A percentile compares a stretch with the other conserved stretches of the same genome.
Evolutionary conservation across 73 alveolate species (phyloP).

Genomic region (Symbiodinium natans): DNA sequence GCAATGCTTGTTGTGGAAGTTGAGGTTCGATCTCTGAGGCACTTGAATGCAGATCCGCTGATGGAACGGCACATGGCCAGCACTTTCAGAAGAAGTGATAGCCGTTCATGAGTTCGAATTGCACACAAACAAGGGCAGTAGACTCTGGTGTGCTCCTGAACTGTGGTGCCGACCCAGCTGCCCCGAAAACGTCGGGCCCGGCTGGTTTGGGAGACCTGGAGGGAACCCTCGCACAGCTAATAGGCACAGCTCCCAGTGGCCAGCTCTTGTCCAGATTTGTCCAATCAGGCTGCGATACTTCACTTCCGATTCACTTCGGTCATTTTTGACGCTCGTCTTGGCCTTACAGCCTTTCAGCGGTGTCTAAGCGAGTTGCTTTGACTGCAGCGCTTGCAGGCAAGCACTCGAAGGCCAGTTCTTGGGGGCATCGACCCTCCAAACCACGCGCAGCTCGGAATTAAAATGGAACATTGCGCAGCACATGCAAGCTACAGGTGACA

Average conservation of each 20-base stretch:
- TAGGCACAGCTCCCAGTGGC: neutral
- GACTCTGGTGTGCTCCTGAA: neutral
- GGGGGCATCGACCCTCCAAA: constrained; percentile 30
- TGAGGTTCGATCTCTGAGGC: neutral
- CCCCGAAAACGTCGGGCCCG: constrained; percentile 92
- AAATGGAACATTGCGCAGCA: constrained; percentile 60
- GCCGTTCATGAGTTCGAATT: too few species aligned
- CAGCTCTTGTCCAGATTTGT: too few species aligned
- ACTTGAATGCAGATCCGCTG: too few species aligned
- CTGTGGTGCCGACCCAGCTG: constrained; percentile 35
- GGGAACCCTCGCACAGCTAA: too few species aligned
- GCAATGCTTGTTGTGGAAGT: neutral
- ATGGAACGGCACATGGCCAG: too few species aligned
- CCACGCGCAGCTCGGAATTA: constrained; percentile 67
- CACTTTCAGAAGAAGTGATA: too few species aligned
- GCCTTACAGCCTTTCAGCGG: too few species aligned
- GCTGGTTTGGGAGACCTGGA: constrained; percentile 28
- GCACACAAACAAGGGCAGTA: too few species aligned
- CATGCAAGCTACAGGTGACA: constrained; percentile 11
- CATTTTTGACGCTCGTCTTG: too few species aligned
- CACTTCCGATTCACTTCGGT: too few species aligned
- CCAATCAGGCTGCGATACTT: too few species aligned
- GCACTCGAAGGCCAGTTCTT: constrained; percentile 81
- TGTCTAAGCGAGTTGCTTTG: too few species aligned
- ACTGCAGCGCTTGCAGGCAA: constrained; percentile 27